These are phyloP conservation scores for Phytophthora aleatoria DNA, from an alignment of 352 stramenopile genomes.

Conservation along the genomic window DNA sequence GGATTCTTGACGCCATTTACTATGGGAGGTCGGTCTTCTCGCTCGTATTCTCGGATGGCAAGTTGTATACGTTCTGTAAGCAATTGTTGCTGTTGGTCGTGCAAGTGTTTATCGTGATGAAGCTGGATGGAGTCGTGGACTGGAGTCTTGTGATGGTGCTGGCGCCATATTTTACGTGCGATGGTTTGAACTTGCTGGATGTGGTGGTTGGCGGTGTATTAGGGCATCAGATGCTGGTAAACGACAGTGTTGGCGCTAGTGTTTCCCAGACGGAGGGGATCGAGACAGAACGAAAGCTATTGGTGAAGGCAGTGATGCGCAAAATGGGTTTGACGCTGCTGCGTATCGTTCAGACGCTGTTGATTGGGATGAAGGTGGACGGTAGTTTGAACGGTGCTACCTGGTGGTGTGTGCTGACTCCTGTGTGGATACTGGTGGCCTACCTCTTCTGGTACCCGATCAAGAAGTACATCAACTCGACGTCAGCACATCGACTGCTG, in stretches of 20 bases:
- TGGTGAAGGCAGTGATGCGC: constrained; percentile 44
- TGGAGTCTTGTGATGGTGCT: constrained; percentile 68
- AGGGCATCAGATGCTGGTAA: constrained; percentile 61
- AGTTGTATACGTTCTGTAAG: constrained; percentile 50
- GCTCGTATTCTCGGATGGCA: constrained; percentile 25
- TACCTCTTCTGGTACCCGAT: constrained; percentile 62
- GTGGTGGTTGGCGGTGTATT: constrained; percentile 50
- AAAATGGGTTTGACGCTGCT: constrained; percentile 46
- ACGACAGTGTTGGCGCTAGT: constrained; percentile 55
- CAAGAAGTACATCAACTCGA: constrained; percentile 50
- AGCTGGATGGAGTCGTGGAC: constrained; percentile 60
- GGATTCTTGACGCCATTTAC: constrained; percentile 36
- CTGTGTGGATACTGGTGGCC: constrained; percentile 66
- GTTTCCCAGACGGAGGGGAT: constrained; percentile 60
- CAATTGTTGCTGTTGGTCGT: constrained; percentile 62
- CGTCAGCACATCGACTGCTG: constrained; percentile 46
- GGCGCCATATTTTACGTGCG: constrained; percentile 72
- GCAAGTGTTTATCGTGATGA: constrained; percentile 82
- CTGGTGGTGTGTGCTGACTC: constrained; percentile 79
- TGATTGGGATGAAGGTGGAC: constrained; percentile 74
- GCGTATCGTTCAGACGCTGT: constrained; percentile 51
- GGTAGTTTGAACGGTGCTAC: constrained; percentile 43
- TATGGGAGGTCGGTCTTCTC: constrained; percentile 28
- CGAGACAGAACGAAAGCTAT: constrained; percentile 46
- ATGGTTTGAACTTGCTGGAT: constrained; percentile 71